Base-by-base conservation (phyloP, 2,329 filamentous ascomycete species). In the Penicillium vulpinum region DNA sequence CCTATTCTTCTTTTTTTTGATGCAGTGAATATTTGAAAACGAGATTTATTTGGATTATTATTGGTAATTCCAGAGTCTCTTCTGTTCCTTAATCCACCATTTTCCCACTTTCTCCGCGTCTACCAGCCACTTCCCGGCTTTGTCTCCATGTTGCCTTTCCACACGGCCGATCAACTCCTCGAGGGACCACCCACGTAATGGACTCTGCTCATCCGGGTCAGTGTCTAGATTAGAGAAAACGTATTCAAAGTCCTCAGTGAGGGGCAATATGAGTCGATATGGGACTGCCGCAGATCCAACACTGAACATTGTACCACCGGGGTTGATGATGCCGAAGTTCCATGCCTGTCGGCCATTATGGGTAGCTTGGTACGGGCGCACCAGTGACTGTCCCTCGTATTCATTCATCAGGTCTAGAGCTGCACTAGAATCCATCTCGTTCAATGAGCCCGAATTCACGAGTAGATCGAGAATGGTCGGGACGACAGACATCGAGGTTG, bases 201-300 rank as follows among this genome's bases (percentile, higher is more conserved):
- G 60, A 28, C 67, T 46, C 8, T 62, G 29, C 51, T 77, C 75
- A 28, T 71, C 45, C 1, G 74, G 72, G 53, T 76, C 73, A 2
- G 57, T 64, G 2, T 62, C 62, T 11, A 69, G 59, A 35, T 75
- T 61, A 1, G 73, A 72, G 54, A 77, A 77, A n/a, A 60, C 22
- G 38, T 64, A 73, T 24, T 66, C 62, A 24, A 80, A 88, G 51
- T 90, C 88, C 72, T 95, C 90, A 67, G 89, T 84, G 67, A 93
- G 86, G 5, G 90, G 86, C 54, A 97, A 86, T 18, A 66, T 65
- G 89, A 92, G 57, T 84, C 81, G 55, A 95, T 83, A 72, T 51
- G 73, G 78, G 92, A 91, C 67, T 87, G 86, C 92, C 88, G 96
- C 61, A 79, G 82, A 15, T 86, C 87, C 74, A 90, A 87, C 62